Percentiles rank a stretch among this genome's conserved stretches.
Evolutionary conservation across 106 monocot genomes (phyloP).

Genomic region (Platanthera zijinensis): DNA sequence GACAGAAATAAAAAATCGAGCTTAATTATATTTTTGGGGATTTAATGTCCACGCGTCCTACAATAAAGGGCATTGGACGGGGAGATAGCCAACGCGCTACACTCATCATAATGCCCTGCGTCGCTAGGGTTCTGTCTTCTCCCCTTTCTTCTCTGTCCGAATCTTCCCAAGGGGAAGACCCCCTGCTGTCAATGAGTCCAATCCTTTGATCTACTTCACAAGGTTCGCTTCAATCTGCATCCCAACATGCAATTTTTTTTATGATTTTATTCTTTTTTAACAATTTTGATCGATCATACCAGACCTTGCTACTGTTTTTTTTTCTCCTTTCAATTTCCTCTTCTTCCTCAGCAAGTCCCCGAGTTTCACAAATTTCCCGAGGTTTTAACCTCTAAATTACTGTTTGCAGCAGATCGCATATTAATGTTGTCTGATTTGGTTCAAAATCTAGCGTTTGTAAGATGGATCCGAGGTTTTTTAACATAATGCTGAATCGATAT

Average conservation of each 20-base stretch:
- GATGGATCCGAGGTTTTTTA: neutral
- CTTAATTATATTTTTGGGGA: too few relatives aligned
- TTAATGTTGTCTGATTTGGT: neutral
- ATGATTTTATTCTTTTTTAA: neutral
- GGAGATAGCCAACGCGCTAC: neutral
- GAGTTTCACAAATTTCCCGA: neutral
- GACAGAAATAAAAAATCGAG: too few relatives aligned
- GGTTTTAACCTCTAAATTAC: too few relatives aligned
- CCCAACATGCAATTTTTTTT: neutral
- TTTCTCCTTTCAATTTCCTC: neutral
- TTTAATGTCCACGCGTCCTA: neutral
- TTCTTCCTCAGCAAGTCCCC: neutral
- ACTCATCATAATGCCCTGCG: neutral
- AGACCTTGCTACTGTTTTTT: neutral
- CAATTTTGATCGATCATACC: neutral
- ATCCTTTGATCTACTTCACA: neutral
- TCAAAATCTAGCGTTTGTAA: neutral
- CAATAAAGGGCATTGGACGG: neutral
- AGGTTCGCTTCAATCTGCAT: neutral
- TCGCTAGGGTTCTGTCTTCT: neutral
- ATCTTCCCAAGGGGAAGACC: neutral
- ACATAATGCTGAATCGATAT: neutral
- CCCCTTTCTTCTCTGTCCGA: neutral
- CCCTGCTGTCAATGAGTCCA: neutral
- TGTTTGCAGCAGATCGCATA: neutral